phyloP scores from a whole-genome alignment of 495 filamentous ascomycete genomes.

The Lentithecium fluviatile region DNA sequence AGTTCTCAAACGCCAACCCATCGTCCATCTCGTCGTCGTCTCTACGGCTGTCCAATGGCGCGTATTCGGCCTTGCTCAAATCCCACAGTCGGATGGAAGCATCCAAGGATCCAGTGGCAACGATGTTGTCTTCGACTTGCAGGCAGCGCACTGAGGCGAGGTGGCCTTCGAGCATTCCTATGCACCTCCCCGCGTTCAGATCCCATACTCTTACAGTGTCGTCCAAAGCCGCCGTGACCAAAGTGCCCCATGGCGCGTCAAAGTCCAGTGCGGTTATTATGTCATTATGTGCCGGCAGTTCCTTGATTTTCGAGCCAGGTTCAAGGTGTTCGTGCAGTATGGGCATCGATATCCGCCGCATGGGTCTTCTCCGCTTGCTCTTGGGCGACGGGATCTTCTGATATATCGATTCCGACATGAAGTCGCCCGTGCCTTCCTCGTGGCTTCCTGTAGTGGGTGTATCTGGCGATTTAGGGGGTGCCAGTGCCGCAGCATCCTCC shows the following conservation, averaged over 20 bases:
- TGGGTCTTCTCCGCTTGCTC: constrained; percentile 61
- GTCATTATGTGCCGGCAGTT: constrained; percentile 85
- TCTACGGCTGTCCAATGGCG: constrained; percentile 60
- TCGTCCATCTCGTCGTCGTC: constrained; percentile 60
- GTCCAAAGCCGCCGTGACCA: constrained; percentile 93
- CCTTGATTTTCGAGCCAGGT: constrained; percentile 82
- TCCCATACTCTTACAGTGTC: constrained; percentile 99
- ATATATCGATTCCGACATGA: constrained; percentile 98
- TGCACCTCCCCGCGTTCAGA: constrained; percentile 85
- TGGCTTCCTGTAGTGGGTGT: constrained; percentile 52
- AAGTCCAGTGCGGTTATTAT: constrained; percentile 90
- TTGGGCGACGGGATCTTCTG: constrained; percentile 76
- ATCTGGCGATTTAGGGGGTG: constrained; percentile 45
- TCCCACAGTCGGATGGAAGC: constrained; percentile 96
- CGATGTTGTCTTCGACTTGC: constrained; percentile 93
- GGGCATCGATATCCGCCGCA: constrained; percentile 76
- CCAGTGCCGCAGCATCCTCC: constrained; percentile 63
- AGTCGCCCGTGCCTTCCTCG: constrained; percentile 49
- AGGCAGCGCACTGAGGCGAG: constrained; percentile 89
- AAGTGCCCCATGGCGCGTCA: constrained; percentile 90
- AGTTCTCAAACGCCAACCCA: constrained; percentile 55
- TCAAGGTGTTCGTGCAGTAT: constrained; percentile 95
- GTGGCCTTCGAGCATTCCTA: constrained; percentile 87
- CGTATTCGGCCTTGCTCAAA: constrained; percentile 66
- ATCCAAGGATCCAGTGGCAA: constrained; percentile 94